A percentile compares a stretch with the other conserved stretches of the same genome.
These are phyloP conservation scores for Diaporthe sp. DNA, from an alignment of 2,329 filamentous ascomycete genomes.

Conservation along the genomic window DNA sequence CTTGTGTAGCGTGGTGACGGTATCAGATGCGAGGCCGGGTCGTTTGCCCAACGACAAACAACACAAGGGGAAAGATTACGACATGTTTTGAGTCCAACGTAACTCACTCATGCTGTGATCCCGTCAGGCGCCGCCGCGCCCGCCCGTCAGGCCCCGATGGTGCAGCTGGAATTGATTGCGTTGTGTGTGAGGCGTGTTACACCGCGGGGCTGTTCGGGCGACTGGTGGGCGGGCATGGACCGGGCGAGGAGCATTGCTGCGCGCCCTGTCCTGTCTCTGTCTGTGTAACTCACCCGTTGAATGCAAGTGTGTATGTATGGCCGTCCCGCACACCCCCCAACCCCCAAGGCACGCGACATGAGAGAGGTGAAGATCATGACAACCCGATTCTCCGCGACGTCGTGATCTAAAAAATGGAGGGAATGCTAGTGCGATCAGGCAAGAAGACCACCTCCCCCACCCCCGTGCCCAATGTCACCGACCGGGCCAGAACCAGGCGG, in stretches of 20 bases:
- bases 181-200: background rate
- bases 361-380: background rate
- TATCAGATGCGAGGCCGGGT: background rate
- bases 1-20: background rate
- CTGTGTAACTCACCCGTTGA: background rate
- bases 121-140: background rate
- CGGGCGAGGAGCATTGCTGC: background rate
- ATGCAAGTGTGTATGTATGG: background rate
- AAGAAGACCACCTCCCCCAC: background rate
- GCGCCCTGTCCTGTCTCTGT: background rate
- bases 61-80: background rate
- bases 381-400: background rate
- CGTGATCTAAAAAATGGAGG: background rate
- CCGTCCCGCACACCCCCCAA: too few species aligned
- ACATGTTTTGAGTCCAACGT: background rate
- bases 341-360: too few species aligned
- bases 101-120: constrained; percentile 9
- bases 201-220: background rate
- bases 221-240: background rate
- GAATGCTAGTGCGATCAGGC: constrained; percentile 1
- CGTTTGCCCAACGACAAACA: background rate
- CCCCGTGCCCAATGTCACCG: background rate
- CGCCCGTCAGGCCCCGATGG: background rate
- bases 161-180: background rate
- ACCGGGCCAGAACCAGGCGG: background rate